These are phyloP conservation scores for Penicillium argentinense DNA, from an alignment of 495 filamentous ascomycete genomes.

Conservation along the genomic window DNA sequence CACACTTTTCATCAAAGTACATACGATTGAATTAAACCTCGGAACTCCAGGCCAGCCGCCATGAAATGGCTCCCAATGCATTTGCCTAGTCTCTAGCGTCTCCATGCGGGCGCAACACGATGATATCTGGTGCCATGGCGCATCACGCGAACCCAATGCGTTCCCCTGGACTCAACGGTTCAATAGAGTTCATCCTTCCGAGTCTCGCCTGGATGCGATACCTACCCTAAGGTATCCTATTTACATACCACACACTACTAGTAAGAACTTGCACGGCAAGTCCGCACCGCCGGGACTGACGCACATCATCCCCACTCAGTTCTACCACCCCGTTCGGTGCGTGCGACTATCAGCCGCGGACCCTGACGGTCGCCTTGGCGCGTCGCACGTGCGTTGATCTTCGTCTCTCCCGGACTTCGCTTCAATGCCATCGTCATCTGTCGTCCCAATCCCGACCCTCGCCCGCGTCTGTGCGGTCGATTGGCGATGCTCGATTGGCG, in stretches of 20 bases:
- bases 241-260: too few relatives aligned
- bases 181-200: conserved; percentile 5
- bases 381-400: conserved; percentile 18
- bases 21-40: too few relatives aligned
- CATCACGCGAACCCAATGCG: conserved; percentile 14
- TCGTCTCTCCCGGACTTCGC: conserved; percentile 6
- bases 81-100: background rate
- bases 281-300: conserved; percentile 16
- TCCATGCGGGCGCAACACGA: background rate
- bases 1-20: too few relatives aligned
- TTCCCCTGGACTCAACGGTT: too few relatives aligned
- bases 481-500: background rate
- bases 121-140: conserved; percentile 9
- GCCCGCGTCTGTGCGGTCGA: conserved; percentile 3
- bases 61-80: background rate
- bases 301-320: conserved; percentile 10
- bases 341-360: conserved; percentile 19
- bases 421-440: background rate
- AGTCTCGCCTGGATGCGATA: conserved; percentile 3
- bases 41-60: background rate
- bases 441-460: conserved; percentile 3
- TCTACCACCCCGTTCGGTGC: background rate
- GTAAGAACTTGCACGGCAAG: conserved; percentile 9
- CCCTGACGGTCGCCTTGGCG: conserved; percentile 24
- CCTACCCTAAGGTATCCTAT: too few relatives aligned